A percentile compares a stretch with the other conserved stretches of the same genome.
Conservation (phyloP, 192 early-diverging fungal species). For the Coemansia sp. region DNA sequence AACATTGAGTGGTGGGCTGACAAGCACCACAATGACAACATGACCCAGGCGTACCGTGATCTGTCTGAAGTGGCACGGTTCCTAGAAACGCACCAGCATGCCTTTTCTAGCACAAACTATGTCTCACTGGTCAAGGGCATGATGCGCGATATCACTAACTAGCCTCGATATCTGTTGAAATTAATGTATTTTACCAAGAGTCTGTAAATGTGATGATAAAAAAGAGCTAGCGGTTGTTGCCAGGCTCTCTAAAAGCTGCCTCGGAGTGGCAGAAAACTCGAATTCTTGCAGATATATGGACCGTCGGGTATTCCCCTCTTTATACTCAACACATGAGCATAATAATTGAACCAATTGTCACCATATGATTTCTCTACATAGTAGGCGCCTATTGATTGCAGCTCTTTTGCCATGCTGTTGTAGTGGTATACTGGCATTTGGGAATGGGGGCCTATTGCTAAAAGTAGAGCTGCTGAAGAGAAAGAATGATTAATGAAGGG, state of each 20-base stretch:
- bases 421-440: neutral
- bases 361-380: neutral
- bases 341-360: neutral
- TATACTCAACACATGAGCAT: neutral
- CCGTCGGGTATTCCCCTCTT: neutral
- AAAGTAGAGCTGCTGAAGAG: neutral
- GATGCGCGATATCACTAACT: conserved; percentile 18
- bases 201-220: neutral
- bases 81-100: conserved; percentile 43
- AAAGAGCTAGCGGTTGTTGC: neutral
- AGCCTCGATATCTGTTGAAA: neutral
- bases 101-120: conserved; percentile 48
- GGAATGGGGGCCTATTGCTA: neutral
- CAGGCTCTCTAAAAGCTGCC: neutral
- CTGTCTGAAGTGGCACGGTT: conserved; percentile 30
- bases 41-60: conserved; percentile 38
- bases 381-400: neutral
- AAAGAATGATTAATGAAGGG: neutral
- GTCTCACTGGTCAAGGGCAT: conserved; percentile 50
- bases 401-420: neutral
- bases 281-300: neutral
- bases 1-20: conserved; percentile 48
- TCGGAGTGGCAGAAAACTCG: neutral
- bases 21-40: conserved; percentile 28
- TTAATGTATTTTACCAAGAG: neutral